Conservation (phyloP, 2,329 filamentous ascomycete species). For the Alternaria novae-zelandiae region DNA sequence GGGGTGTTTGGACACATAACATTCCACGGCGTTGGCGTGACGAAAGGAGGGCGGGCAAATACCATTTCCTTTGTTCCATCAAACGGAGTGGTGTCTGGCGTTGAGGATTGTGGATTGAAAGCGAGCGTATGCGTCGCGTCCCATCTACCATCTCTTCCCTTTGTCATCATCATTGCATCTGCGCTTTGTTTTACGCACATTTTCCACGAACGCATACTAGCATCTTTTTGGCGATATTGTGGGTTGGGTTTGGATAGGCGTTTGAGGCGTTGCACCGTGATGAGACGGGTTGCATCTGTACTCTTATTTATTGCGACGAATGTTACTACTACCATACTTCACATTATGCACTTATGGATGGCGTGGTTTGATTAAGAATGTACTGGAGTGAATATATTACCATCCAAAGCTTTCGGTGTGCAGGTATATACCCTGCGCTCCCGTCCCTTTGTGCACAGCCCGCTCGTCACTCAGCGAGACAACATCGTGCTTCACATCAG, state of each 20-base stretch:
- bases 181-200: not conserved
- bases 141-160: slow-evolving; percentile 12
- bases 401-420: slow-evolving; percentile 62
- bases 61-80: not conserved
- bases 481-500: slow-evolving; percentile 62
- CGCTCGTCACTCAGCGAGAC: slow-evolving; percentile 67
- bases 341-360: not conserved
- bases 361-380: not conserved
- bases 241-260: slow-evolving; percentile 2
- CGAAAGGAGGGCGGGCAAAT: not conserved
- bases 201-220: slow-evolving; percentile 2
- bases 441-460: slow-evolving; percentile 71
- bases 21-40: slow-evolving; percentile 7
- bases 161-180: slow-evolving; percentile 10
- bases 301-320: slow-evolving; percentile 12
- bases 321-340: slow-evolving; percentile 14
- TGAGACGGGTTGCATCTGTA: not conserved
- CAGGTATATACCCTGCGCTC: slow-evolving; percentile 68
- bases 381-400: not conserved
- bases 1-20: not conserved
- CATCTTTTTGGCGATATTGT: slow-evolving; percentile 4
- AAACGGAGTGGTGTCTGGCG: slow-evolving; percentile 8
- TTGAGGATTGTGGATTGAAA: slow-evolving; percentile 12
- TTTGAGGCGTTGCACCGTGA: slow-evolving; percentile 15
- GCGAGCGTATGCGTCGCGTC: not conserved